These are phyloP conservation scores for Neckera pumila DNA, from an alignment of 225 moss, liverwort and hornwort genomes.

Conservation along the genomic window DNA sequence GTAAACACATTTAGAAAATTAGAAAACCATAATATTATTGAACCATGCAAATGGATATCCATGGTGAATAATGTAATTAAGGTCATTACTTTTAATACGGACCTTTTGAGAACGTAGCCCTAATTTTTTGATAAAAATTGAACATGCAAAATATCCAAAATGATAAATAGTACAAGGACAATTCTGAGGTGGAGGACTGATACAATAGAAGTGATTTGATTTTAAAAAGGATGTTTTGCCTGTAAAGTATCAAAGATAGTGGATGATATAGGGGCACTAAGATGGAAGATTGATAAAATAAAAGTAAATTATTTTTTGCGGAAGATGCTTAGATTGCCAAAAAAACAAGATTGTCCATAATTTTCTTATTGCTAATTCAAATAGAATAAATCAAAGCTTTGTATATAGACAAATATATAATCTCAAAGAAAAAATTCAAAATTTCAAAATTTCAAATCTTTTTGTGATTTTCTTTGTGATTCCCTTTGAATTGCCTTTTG, in stretches of 20 bases:
- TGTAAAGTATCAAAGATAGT: too few species aligned
- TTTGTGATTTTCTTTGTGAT: too few species aligned
- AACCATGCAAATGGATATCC: neutral
- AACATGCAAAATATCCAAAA: neutral
- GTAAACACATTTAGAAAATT: neutral
- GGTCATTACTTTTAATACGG: neutral
- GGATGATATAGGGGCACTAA: neutral
- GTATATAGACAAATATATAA: too few species aligned
- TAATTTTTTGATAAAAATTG: too few species aligned
- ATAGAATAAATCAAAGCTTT: too few species aligned
- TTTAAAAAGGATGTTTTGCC: neutral
- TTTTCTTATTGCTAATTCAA: too few species aligned
- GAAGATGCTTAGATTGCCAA: too few species aligned
- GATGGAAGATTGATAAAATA: neutral
- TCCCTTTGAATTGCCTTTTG: too few species aligned
- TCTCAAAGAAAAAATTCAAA: too few species aligned
- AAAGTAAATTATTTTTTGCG: too few species aligned
- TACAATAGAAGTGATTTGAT: neutral
- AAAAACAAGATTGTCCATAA: too few species aligned
- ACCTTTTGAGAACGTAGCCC: rapidly evolving
- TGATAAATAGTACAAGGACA: neutral
- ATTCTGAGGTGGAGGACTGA: neutral
- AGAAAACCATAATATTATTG: neutral
- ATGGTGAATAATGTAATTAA: neutral
- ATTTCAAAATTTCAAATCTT: too few species aligned